These are phyloP conservation scores for Macrolepiota dolichaula DNA, from an alignment of 768 basidiomycete species.

Conservation along the genomic window DNA sequence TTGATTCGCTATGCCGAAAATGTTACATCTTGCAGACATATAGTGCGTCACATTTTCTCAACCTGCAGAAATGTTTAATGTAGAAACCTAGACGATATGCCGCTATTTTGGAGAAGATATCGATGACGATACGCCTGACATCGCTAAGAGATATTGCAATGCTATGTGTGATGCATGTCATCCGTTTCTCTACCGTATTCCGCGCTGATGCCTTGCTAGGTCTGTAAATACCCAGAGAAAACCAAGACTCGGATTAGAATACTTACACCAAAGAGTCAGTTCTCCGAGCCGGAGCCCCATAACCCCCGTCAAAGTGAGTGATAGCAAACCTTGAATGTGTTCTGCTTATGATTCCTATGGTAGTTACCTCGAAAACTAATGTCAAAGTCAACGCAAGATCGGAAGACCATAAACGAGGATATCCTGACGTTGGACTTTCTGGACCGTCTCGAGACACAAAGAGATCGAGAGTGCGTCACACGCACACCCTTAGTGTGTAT, in stretches of 20 bases:
- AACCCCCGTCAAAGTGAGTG: neutral
- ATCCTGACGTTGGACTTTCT: conserved; percentile 2
- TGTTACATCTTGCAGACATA: conserved; percentile 59
- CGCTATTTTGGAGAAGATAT: conserved; percentile 77
- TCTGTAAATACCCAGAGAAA: conserved; percentile 79
- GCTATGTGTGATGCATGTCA: conserved; percentile 76
- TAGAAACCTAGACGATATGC: conserved; percentile 57
- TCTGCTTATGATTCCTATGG: neutral
- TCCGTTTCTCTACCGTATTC: neutral
- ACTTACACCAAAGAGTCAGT: conserved; percentile 40
- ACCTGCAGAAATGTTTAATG: neutral
- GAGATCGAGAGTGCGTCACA: conserved; percentile 29
- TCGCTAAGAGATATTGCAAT: conserved; percentile 54
- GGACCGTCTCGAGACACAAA: conserved; percentile 19
- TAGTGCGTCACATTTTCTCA: conserved; percentile 40
- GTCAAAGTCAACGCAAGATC: neutral
- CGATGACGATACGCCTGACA: conserved; percentile 40
- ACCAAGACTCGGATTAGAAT: conserved; percentile 43
- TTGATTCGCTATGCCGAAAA: conserved; percentile 55
- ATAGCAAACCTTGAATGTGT: neutral
- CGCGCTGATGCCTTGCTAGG: conserved; percentile 32
- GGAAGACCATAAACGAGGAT: conserved; percentile 7
- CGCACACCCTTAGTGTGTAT: conserved; percentile 29
- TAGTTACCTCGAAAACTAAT: neutral
- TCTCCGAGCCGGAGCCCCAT: conserved; percentile 11